phyloP scores from a whole-genome alignment of 2,329 filamentous ascomycete genomes.

The Waltergamsia citrina region DNA sequence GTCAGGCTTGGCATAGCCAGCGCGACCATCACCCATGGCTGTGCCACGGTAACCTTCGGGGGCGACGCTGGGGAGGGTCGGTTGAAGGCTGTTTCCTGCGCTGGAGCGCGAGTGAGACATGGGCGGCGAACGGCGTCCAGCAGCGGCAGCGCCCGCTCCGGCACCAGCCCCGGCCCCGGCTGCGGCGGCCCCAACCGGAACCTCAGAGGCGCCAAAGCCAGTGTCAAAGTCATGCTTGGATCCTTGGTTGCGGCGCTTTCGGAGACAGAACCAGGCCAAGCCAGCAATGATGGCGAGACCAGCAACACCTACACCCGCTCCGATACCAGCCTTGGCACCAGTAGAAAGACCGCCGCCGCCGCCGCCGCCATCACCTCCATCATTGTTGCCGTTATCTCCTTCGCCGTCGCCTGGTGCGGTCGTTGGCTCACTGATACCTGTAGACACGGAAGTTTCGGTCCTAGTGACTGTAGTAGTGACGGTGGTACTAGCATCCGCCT shows the following conservation, averaged over 20 bases:
- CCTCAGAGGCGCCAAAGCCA: conserved; percentile 30
- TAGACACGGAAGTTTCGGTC: conserved; percentile 21
- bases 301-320: conserved; percentile 26
- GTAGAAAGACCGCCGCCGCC: conserved; percentile 22
- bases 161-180: conserved; percentile 5
- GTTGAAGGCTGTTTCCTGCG: conserved; percentile 13
- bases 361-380: conserved; percentile 6
- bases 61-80: conserved; percentile 13
- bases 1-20: conserved; percentile 27
- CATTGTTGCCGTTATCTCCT: conserved; percentile 7
- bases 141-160: conserved; percentile 2
- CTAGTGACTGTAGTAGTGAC: conserved; percentile 24
- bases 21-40: conserved; percentile 25
- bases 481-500: conserved; percentile 25
- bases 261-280: conserved; percentile 18
- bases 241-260: conserved; percentile 16
- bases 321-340: conserved; percentile 34
- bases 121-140: conserved; percentile 11
- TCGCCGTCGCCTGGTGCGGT: conserved; percentile 14
- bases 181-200: conserved; percentile 20
- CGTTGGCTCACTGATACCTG: conserved; percentile 16
- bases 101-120: conserved; percentile 17
- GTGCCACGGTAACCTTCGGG: conserved; percentile 28
- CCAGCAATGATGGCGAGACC: conserved; percentile 21
- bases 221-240: conserved; percentile 26